These are phyloP conservation scores for Calonectria pseudoreteaudii DNA, from an alignment of 2,329 filamentous ascomycete species.

Conservation along the genomic window DNA sequence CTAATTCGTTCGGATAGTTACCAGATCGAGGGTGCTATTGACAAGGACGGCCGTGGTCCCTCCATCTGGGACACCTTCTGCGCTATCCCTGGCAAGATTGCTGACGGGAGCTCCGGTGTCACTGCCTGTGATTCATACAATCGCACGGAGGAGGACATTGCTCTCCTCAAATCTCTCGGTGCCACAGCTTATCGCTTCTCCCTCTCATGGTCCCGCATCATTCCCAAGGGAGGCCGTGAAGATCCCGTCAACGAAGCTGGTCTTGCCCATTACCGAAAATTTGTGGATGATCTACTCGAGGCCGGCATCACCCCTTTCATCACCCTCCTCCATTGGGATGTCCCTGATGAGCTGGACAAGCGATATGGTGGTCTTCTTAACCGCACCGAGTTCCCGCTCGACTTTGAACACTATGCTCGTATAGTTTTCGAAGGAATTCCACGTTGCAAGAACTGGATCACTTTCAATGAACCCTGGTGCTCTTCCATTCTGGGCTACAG, in stretches of 20 bases:
- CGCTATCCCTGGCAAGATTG: slow-evolving; percentile 83
- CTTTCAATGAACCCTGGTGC: slow-evolving; percentile 92
- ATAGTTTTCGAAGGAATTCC: slow-evolving; percentile 80
- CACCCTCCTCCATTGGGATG: slow-evolving; percentile 90
- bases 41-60: slow-evolving; percentile 81
- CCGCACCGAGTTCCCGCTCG: slow-evolving; percentile 83
- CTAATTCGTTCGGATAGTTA: slow-evolving; percentile 68
- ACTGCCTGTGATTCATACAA: slow-evolving; percentile 91
- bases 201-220: slow-evolving; percentile 85
- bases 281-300: slow-evolving; percentile 81
- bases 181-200: slow-evolving; percentile 86
- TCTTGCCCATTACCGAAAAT: slow-evolving; percentile 80
- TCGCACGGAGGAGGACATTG: slow-evolving; percentile 81
- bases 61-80: slow-evolving; percentile 95
- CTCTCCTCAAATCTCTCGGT: slow-evolving; percentile 78
- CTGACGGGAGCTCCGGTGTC: slow-evolving; percentile 79
- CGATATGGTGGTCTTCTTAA: slow-evolving; percentile 86
- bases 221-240: slow-evolving; percentile 84
- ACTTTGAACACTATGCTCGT: slow-evolving; percentile 84
- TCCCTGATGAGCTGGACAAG: slow-evolving; percentile 81
- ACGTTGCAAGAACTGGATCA: slow-evolving; percentile 89
- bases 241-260: slow-evolving; percentile 85
- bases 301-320: slow-evolving; percentile 84
- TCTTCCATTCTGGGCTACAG: slow-evolving; percentile 84
- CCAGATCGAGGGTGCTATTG: slow-evolving; percentile 83